phyloP scores from a whole-genome alignment of 352 stramenopile genomes.

The Phytopythium ostracodes region DNA sequence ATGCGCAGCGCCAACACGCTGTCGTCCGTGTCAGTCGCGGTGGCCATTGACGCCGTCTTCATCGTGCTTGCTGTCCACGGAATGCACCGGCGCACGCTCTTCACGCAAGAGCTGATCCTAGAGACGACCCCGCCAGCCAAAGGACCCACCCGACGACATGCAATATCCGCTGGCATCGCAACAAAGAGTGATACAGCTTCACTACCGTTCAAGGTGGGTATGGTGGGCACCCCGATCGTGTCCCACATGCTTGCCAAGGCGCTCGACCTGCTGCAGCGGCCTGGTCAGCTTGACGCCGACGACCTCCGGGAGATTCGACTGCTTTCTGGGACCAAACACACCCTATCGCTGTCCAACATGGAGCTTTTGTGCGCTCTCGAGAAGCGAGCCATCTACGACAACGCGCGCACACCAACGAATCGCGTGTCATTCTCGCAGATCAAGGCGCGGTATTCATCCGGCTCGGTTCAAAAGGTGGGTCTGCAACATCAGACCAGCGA shows the following conservation, averaged over 20 bases:
- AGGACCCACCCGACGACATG: constrained; percentile 8
- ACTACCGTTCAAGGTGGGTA: constrained; percentile 5
- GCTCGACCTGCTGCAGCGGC: constrained; percentile 17
- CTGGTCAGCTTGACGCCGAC: constrained; percentile 16
- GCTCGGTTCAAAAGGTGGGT: constrained; percentile 5
- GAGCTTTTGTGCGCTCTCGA: constrained; percentile 14
- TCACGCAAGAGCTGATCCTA: constrained; percentile 15
- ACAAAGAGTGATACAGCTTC: background rate
- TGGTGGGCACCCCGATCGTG: constrained; percentile 6
- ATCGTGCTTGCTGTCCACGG: constrained; percentile 18
- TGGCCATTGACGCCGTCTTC: constrained; percentile 15
- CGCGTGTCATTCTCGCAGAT: constrained; percentile 12
- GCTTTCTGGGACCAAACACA: constrained; percentile 17
- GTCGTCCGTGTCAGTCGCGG: constrained; percentile 14
- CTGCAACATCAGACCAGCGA: background rate
- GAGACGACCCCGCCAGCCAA: constrained; percentile 10
- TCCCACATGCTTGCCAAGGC: constrained; percentile 13
- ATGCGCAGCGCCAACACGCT: constrained; percentile 28
- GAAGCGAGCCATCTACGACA: constrained; percentile 22
- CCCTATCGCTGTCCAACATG: constrained; percentile 11
- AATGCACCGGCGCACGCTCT: constrained; percentile 14
- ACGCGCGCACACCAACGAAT: constrained; percentile 4
- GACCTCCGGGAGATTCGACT: constrained; percentile 21
- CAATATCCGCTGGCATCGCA: background rate
- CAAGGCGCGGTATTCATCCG: constrained; percentile 17